A percentile compares a stretch with the other conserved stretches of the same genome.
Evolutionary conservation across 2,329 filamentous ascomycete genomes (phyloP).

Genomic region (Pleoardoris graminearum): DNA sequence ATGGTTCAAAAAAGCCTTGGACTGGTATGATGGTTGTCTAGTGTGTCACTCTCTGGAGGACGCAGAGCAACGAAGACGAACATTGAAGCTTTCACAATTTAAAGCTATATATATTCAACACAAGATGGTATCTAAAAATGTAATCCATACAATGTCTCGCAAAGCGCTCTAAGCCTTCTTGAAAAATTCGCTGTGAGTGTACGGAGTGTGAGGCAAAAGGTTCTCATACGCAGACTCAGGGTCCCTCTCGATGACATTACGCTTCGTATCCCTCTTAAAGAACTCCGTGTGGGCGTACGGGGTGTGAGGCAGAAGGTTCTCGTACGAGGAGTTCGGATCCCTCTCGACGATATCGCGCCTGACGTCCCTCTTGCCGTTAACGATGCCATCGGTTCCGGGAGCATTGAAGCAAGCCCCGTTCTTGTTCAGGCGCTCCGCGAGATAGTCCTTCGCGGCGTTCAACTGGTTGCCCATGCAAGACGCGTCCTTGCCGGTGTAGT

Average conservation of each 20-base stretch:
- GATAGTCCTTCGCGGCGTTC: slow-evolving; percentile 9
- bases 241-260: slow-evolving; percentile 1
- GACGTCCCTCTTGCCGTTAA: slow-evolving; percentile 2
- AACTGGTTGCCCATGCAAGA: slow-evolving; percentile 18
- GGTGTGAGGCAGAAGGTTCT: slow-evolving; percentile 1
- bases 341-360: slow-evolving; percentile 1
- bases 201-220: background rate
- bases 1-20: too few species aligned
- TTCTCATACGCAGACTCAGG: background rate
- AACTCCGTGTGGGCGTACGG: background rate
- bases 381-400: slow-evolving; percentile 4
- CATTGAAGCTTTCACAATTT: too few species aligned
- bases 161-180: background rate
- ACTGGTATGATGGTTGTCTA: too few species aligned
- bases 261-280: slow-evolving; percentile 5
- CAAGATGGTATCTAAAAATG: too few species aligned
- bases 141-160: too few species aligned
- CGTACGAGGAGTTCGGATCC: background rate
- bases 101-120: too few species aligned
- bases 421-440: slow-evolving; percentile 4
- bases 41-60: too few species aligned
- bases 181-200: background rate
- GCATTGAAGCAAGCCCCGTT: slow-evolving; percentile 5
- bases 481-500: slow-evolving; percentile 8
- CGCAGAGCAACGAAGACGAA: too few species aligned